Conservation (phyloP, 2,329 filamentous ascomycete genomes). For the Fonsecaea monophora region DNA sequence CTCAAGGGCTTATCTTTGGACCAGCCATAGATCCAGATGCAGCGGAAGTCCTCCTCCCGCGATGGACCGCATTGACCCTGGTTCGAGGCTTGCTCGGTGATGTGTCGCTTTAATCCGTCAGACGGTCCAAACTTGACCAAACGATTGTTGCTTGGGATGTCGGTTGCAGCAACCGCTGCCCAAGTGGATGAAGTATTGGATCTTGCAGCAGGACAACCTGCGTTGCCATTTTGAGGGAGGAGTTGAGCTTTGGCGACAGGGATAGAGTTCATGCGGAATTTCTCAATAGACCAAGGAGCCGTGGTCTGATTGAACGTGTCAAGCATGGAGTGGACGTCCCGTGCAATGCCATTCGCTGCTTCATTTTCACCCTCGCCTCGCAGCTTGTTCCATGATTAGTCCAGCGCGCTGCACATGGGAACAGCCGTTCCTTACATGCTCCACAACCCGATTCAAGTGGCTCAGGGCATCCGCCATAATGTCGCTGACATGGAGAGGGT, state of each 20-base stretch:
- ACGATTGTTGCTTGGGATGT: slow-evolving; percentile 36
- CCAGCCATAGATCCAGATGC: slow-evolving; percentile 40
- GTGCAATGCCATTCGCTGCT: slow-evolving; percentile 47
- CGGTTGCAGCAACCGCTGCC: slow-evolving; percentile 41
- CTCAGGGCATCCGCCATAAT: slow-evolving; percentile 38
- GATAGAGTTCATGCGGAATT: slow-evolving; percentile 37
- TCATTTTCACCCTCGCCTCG: slow-evolving; percentile 43
- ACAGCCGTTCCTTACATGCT: slow-evolving; percentile 38
- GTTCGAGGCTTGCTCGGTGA: slow-evolving; percentile 27
- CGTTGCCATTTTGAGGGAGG: slow-evolving; percentile 15
- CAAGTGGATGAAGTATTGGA: slow-evolving; percentile 36
- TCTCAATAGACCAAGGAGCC: slow-evolving; percentile 40
- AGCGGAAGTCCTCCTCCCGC: slow-evolving; percentile 36
- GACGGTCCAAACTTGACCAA: slow-evolving; percentile 40
- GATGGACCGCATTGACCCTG: slow-evolving; percentile 1
- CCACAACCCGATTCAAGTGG: slow-evolving; percentile 39
- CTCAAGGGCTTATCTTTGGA: slow-evolving; percentile 33
- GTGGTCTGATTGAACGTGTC: slow-evolving; percentile 45
- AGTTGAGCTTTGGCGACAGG: slow-evolving; percentile 25
- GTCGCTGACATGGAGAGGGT: slow-evolving; percentile 37
- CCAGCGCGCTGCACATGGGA: slow-evolving; percentile 20
- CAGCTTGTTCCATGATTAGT: slow-evolving; percentile 44
- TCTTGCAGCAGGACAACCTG: slow-evolving; percentile 13
- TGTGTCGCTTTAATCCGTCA: slow-evolving; percentile 36
- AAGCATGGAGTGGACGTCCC: slow-evolving; percentile 45